Percentiles rank a stretch among this genome's conserved stretches.
Evolutionary conservation across 2,329 filamentous ascomycete genomes (phyloP).

Genomic region (Colletotrichum sp.): DNA sequence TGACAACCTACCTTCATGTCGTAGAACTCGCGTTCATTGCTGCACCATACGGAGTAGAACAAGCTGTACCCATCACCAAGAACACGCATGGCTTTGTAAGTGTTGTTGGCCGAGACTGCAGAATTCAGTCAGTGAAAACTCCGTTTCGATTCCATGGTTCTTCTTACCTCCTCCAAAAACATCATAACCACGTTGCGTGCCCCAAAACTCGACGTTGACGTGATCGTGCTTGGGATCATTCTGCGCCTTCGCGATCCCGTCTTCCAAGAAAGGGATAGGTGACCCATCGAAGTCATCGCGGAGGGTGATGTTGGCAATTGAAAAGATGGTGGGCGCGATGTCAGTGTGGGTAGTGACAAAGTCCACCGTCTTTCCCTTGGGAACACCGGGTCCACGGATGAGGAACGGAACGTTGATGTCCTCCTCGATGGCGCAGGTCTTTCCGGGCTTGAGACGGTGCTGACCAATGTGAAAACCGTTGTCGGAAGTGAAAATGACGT

Average conservation of each 20-base stretch:
- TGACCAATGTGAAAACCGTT: slow-evolving; percentile 68
- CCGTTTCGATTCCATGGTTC: accelerated
- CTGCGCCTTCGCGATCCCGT: slow-evolving; percentile 24
- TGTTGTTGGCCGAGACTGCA: slow-evolving; percentile 47
- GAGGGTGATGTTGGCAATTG: slow-evolving; percentile 43
- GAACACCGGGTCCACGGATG: slow-evolving; percentile 59
- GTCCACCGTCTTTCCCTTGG: slow-evolving; percentile 40
- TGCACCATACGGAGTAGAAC: slow-evolving; percentile 74
- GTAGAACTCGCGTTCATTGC: slow-evolving; percentile 70
- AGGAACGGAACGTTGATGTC: slow-evolving; percentile 64
- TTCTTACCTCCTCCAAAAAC: background rate
- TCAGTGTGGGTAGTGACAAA: slow-evolving; percentile 67
- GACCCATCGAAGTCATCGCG: slow-evolving; percentile 61
- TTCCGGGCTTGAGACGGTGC: slow-evolving; percentile 62
- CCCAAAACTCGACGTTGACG: slow-evolving; percentile 65
- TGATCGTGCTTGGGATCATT: slow-evolving; percentile 50
- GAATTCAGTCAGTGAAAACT: background rate
- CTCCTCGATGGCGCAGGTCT: slow-evolving; percentile 62
- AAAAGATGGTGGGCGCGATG: slow-evolving; percentile 64
- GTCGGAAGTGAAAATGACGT: slow-evolving; percentile 64
- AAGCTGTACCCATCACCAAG: slow-evolving; percentile 60
- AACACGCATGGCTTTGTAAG: slow-evolving; percentile 66
- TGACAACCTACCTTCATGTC: slow-evolving; percentile 54
- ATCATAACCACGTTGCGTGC: slow-evolving; percentile 27
- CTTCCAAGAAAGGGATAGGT: slow-evolving; percentile 48